Base-by-base conservation (phyloP, 257 asterid genomes). In the Solanum tarijense region DNA sequence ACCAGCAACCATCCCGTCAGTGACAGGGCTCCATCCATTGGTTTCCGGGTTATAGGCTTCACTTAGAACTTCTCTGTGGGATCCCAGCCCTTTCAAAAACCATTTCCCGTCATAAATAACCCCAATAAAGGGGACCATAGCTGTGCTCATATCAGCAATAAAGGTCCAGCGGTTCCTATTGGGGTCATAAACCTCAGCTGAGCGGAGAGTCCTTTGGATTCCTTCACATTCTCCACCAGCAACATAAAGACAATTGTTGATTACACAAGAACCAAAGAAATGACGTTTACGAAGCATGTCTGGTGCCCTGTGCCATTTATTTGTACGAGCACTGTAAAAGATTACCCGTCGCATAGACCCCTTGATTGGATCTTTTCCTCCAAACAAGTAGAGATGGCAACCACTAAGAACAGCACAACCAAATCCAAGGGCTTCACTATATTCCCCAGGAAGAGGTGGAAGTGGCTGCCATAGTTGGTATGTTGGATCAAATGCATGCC, bases 151-250 rank as follows among this genome's bases (percentile, higher is more conserved):
- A 21, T 92, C 94, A 55, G 93, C 81, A 85, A 92, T 72, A 82
- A 87, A 92, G 91, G 90, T 90, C 94, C 94, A 92, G 2, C 94
- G 90, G 69, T 90, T 89, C 86, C 86, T 90, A 83, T 92, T 92
- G 13, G 93, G 94, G 84, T 92, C 94, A 76, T 90, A 92, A 48
- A 92, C 90, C 87, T 92, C 94, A 39, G 93, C 94, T n/a, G 94
- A 88, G 18, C 93, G 91, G 31, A 92, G 94, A 31, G 94, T 90
- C 86, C 93, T 88, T 72, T 88, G 93, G 68, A 89, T 89, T 73
- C 94, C 94, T 82, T 92, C 93, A 83, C 93, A 92, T 88, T 92
- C 94, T 39, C 94, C 94, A n/a, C 94, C 94, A 14, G 94, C 94
- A 72, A 92, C 93, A 90, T 90, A 92, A 85, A 92, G 92, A 71